phyloP scores from a whole-genome alignment of 305 asterid genomes.

The Ilex paraguariensis region DNA sequence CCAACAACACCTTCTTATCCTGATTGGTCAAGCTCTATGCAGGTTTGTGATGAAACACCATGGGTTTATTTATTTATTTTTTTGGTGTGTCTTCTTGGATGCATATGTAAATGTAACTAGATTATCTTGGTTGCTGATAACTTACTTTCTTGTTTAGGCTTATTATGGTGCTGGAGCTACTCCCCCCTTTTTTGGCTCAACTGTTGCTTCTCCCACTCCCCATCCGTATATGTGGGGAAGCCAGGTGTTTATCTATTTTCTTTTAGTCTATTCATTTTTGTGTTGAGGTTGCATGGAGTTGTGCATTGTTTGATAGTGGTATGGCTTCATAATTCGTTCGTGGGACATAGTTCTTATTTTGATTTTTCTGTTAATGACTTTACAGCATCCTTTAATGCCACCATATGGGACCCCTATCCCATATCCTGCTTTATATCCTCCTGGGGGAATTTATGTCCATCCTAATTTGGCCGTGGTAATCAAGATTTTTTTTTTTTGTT shows the following conservation, averaged over 20 bases:
- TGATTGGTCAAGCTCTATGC: slow-evolving; percentile 86
- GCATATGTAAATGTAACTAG: too few species aligned
- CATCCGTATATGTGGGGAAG: slow-evolving; percentile 93
- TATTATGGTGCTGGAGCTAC: slow-evolving; percentile 87
- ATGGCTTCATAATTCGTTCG: slow-evolving; percentile 2
- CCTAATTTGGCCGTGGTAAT: slow-evolving; percentile 76
- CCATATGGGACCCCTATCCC: slow-evolving; percentile 97
- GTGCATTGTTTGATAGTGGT: background rate
- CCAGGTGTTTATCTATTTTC: slow-evolving; percentile 50
- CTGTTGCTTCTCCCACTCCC: slow-evolving; percentile 84
- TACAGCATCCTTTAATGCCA: slow-evolving; percentile 92
- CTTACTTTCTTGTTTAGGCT: slow-evolving; percentile 45
- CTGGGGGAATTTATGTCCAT: slow-evolving; percentile 83
- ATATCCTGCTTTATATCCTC: slow-evolving; percentile 84
- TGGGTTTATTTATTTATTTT: background rate
- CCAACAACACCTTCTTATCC: slow-evolving; percentile 62
- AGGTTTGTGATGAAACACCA: slow-evolving; percentile 35
- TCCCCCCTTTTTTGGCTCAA: slow-evolving; percentile 83
- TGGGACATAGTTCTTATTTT: slow-evolving; percentile 9
- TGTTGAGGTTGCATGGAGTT: background rate
- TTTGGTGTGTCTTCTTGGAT: background rate
- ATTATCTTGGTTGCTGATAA: slow-evolving; percentile 5
- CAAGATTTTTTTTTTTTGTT: slow-evolving; percentile 6
- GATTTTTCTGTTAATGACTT: slow-evolving; percentile 12
- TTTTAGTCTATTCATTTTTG: slow-evolving; percentile 6